Evolutionary conservation across 306 rosid genomes (phyloP), one percentile per base, ranked within the genome.

Genomic region (Erythrophleum fordii): DNA sequence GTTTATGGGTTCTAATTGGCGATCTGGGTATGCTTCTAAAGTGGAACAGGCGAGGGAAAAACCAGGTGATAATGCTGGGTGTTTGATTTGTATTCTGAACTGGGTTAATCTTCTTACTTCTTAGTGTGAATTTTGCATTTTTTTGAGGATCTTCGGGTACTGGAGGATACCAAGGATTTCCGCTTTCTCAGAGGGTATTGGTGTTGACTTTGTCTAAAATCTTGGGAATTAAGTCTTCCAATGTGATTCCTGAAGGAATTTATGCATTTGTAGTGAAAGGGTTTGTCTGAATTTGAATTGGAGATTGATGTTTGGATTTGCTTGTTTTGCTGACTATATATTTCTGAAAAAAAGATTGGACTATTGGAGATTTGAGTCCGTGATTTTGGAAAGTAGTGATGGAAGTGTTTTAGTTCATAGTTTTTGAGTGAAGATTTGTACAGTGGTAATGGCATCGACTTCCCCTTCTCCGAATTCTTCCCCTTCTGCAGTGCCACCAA

Each of bases 401-500:
- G 86, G 79, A 73, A 41, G 70, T 49, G 52, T 31, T 71, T 35
- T 65, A 77, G 81, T 11, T 55, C 72, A 56, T 69, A 22, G 53
- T 28, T 35, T 55, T 11, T 74, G 49, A 41, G 70, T 49, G 66
- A 69, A 81, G 75, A 73, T 26, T 77, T 14, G 34, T 44, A 39
- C 6, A 67, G 60, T 55, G 52, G 3, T 20, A 60, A 90, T 91
- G 95, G 82, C 92, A 76, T 84, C 88, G 2, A 20, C 79, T 53
- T 52, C 85, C 46, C 90, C 89, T 65, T 71, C 92, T 60, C 90
- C 94, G 34, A 83, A 80, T 62, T 75, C 87, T 78, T 83, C 91
- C 12, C 89, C 92, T 22, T 80, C 88, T 31, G 88, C 86, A 20
- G 69, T 60, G 82, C 87, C 94, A 34, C 86, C 90, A 48, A 39